Base-by-base conservation (phyloP, 2,329 filamentous ascomycete genomes). In the Pseudogymnoascus sp. region DNA sequence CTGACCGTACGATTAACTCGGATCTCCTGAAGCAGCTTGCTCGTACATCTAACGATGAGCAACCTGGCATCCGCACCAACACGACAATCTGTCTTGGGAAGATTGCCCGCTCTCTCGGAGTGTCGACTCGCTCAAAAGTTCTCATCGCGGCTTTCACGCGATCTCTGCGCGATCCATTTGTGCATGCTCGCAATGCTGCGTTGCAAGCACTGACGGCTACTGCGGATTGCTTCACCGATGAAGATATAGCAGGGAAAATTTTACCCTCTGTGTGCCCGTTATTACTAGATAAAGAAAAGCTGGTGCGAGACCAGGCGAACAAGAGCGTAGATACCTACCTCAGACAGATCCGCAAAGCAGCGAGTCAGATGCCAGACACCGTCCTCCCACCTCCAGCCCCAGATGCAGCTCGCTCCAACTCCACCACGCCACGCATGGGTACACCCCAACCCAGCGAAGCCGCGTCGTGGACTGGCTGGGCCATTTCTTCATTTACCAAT, bases 11-110 rank as follows among this genome's bases (percentile, higher is more conserved):
- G 6, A 87, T 97, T 68, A 99, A 99, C 67, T 93, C 94, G 60
- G 94, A 99, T 68, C 80, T 99, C 9, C 78, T 99, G 21, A 89
- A 89, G 68, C 88, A 96, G 70, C 81, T 99, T 29, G 94, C 94
- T 44, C 97, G 96, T 73, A 97, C 93, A 1, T 92, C 94, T 50
- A 99, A 97, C 68, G 94, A 99, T 65, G 94, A 97, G 69, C 93
- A 99, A 70, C 92, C 94, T 0, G 94, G 94, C 0, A 99, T 99
- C 66, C 85, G 94, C 64, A 99, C 94, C 7, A 99, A 99, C 72
- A 99, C 94, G 0, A 99, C 94, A 1, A 99, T 99, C 61, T 97
- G 93, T 71, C 77, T 99, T 0, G 94, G 94, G 21, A 97, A 97
- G 71, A 97, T 99, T 68, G 92, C 94, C 11, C 92, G 91, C 68